A percentile compares a stretch with the other conserved stretches of the same genome.
phyloP scores from a whole-genome alignment of 2,329 filamentous ascomycete species.

The Colletotrichum viniferum region DNA sequence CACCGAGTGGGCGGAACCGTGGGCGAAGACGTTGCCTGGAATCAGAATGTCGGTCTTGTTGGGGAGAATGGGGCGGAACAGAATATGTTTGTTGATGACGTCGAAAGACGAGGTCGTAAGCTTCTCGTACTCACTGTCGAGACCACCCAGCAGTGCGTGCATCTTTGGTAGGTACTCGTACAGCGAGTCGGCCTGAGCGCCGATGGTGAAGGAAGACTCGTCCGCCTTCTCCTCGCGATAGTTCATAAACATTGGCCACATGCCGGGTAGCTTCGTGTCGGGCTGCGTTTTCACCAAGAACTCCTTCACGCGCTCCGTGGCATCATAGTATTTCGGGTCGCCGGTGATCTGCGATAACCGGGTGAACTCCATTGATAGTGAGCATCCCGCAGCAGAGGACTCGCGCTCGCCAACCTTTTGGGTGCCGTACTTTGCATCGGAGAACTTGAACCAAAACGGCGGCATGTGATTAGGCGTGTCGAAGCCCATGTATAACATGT shows the following conservation, averaged over 20 bases:
- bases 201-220: slow-evolving; percentile 45
- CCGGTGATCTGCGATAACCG: slow-evolving; percentile 75
- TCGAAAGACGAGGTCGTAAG: slow-evolving; percentile 70
- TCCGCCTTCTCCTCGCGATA: slow-evolving; percentile 55
- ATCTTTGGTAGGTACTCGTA: slow-evolving; percentile 68
- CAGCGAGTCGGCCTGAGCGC: slow-evolving; percentile 51
- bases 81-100: slow-evolving; percentile 63
- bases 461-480: slow-evolving; percentile 61
- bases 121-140: slow-evolving; percentile 63
- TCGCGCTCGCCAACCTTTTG: slow-evolving; percentile 40
- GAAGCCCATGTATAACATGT: slow-evolving; percentile 58
- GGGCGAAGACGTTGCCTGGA: slow-evolving; percentile 46
- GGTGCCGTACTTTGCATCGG: slow-evolving; percentile 39
- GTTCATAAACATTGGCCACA: slow-evolving; percentile 74
- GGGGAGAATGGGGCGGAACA: slow-evolving; percentile 72
- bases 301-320: slow-evolving; percentile 74
- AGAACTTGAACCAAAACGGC: slow-evolving; percentile 49
- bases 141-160: slow-evolving; percentile 67
- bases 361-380: slow-evolving; percentile 76
- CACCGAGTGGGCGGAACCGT: slow-evolving; percentile 24
- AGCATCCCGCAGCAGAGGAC: slow-evolving; percentile 58
- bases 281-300: slow-evolving; percentile 70
- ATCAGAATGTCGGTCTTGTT: slow-evolving; percentile 64
- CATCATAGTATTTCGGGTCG: slow-evolving; percentile 76
- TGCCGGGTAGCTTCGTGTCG: slow-evolving; percentile 69